Base-by-base conservation (phyloP, 768 basidiomycete genomes). In the Piloderma croceum region DNA sequence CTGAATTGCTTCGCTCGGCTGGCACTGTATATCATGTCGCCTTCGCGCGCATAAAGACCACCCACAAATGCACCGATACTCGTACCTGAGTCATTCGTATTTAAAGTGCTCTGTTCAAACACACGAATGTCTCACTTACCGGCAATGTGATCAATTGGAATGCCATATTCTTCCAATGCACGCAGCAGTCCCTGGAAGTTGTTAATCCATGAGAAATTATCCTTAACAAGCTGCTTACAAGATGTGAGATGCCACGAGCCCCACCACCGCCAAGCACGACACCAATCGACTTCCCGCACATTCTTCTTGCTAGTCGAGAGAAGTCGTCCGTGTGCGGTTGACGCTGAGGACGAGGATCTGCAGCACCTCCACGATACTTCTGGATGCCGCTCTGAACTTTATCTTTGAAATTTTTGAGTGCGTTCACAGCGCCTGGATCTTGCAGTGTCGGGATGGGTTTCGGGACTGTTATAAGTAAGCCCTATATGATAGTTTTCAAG, bases 251-350 rank as follows among this genome's bases (percentile, higher is more conserved):
- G n/a, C 84, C 96, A 31, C 96, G 76, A 12, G 93, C 96, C 13
- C 96, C 96, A n/a, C 96, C 96, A 5, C 96, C 96, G 15, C 96
- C 96, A 2, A 99, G 74, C 6, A 98, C 92, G 32, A 99, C 66
- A 1, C 93, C 96, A 43, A 98, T 86, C 6, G 88, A 90, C 52
- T 82, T 88, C 11, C 93, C 96, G 54, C 92, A 96, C 25, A 98
- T 76, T 36, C 92, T 67, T 41, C 96, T 69, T 2, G 96, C 96
- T 27, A 99, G 65, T 17, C 96, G 74, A 7, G 91, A 83, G 58
- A 98, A 98, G 58, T 99, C 96, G 49, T 84, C 91, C 47, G 76
- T 77, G 56, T 91, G 82, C 4, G 85, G 77, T n/a, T 80, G 77
- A 1, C 87, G 75, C 56, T 86, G 82, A 12, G 81, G 87, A 17